A percentile compares a stretch with the other conserved stretches of the same genome.
These are phyloP conservation scores for Tillandsia fasciculata DNA, from an alignment of 176 grass and related monocot species.

Conservation along the genomic window DNA sequence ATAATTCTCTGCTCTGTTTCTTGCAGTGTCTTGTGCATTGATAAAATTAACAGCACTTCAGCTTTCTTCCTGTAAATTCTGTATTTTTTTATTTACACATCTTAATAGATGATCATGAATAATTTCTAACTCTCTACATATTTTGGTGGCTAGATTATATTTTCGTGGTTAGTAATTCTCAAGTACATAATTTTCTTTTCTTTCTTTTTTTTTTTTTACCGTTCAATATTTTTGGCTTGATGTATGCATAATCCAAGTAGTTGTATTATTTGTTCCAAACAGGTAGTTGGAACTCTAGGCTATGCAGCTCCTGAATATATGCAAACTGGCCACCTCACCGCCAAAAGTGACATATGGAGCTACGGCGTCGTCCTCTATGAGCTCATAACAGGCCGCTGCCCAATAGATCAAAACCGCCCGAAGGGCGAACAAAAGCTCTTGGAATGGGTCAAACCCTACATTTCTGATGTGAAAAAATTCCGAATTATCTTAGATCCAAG, in stretches of 20 bases:
- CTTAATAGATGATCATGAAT: too few relatives aligned
- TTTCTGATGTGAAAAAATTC: constrained; percentile 48
- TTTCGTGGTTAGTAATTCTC: too few relatives aligned
- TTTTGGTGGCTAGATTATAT: too few relatives aligned
- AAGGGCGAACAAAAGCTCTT: constrained; percentile 88
- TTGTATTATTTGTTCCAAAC: not conserved
- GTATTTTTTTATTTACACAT: too few relatives aligned
- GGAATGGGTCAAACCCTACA: constrained; percentile 93
- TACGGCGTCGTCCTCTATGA: constrained; percentile 92
- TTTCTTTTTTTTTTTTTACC: too few relatives aligned
- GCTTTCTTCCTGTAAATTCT: too few relatives aligned
- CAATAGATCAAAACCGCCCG: constrained; percentile 78
- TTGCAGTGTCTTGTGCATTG: not conserved
- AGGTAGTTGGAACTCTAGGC: constrained; percentile 86
- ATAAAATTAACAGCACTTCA: not conserved
- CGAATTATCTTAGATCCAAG: constrained; percentile 71
- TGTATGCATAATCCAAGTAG: too few relatives aligned
- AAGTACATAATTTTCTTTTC: too few relatives aligned
- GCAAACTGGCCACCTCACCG: constrained; percentile 75
- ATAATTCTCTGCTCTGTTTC: not conserved
- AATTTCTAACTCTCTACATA: too few relatives aligned
- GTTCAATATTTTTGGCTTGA: too few relatives aligned
- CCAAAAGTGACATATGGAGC: constrained; percentile 89
- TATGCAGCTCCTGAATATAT: constrained; percentile 95
- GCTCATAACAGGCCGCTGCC: constrained; percentile 75